A percentile compares a stretch with the other conserved stretches of the same genome.
These are phyloP conservation scores for Capsella rubella DNA, from an alignment of 441 rosid species.

Conservation along the genomic window DNA sequence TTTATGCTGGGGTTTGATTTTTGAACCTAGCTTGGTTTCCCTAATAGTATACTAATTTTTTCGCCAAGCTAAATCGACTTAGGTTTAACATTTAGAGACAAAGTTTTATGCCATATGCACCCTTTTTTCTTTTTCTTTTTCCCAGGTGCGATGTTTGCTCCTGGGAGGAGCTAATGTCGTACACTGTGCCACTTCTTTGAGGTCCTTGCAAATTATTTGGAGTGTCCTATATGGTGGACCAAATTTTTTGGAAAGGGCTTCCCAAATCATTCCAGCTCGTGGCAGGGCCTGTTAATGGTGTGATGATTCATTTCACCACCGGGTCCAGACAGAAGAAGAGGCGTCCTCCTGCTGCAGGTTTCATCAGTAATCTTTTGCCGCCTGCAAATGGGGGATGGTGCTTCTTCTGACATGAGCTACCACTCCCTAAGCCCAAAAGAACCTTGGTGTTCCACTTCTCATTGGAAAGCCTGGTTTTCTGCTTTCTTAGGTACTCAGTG, in stretches of 20 bases:
- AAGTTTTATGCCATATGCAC: conserved; percentile 46
- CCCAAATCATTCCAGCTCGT: conserved; percentile 68
- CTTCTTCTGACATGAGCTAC: conserved; percentile 89
- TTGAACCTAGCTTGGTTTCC: conserved; percentile 18
- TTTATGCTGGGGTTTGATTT: conserved; percentile 11
- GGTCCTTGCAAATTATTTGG: conserved; percentile 81
- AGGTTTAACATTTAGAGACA: conserved; percentile 43
- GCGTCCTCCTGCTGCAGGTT: conserved; percentile 95
- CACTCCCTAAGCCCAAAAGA: conserved; percentile 50
- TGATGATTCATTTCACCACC: conserved; percentile 77
- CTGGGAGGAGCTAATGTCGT: conserved; percentile 99
- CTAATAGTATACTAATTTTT: conserved; percentile 3
- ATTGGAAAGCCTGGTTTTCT: conserved; percentile 66
- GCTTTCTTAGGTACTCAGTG: conserved; percentile 85
- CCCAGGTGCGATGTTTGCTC: conserved; percentile 99
- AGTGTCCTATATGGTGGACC: conserved; percentile 82
- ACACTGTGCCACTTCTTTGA: conserved; percentile 90
- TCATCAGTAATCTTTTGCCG: conserved; percentile 81
- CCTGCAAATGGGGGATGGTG: conserved; percentile 92
- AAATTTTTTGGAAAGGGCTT: conserved; percentile 74
- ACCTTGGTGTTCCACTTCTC: conserved; percentile 61
- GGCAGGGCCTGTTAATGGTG: conserved; percentile 87
- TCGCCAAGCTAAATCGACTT: conserved; percentile 15
- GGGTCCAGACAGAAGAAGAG: conserved; percentile 88
- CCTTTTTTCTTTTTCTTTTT: conserved; percentile 62